phyloP scores from a whole-genome alignment of 2,329 filamentous ascomycete species.

The Fusarium humuli region DNA sequence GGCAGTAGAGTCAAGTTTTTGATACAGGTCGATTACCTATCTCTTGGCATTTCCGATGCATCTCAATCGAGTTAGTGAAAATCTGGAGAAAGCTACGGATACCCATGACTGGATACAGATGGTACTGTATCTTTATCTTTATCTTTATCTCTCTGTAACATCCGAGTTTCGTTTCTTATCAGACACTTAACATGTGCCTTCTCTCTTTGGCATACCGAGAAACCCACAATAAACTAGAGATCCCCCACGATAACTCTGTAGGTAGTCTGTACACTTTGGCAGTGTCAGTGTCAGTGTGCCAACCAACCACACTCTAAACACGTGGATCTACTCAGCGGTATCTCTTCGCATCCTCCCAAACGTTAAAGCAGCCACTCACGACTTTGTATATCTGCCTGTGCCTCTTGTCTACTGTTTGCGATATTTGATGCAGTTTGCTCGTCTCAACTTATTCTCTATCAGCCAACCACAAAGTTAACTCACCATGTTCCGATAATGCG shows the following conservation, averaged over 20 bases:
- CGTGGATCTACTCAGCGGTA: slow-evolving; percentile 36
- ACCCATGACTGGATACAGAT: neutral
- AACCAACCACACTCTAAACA: slow-evolving; percentile 32
- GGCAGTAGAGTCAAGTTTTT: neutral
- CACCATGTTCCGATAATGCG: slow-evolving; percentile 8
- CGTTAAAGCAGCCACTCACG: slow-evolving; percentile 11
- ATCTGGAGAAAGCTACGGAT: slow-evolving; percentile 21
- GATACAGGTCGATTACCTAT: slow-evolving; percentile 22
- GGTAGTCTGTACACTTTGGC: neutral
- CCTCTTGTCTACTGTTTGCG: slow-evolving; percentile 3
- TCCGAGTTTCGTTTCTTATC: slow-evolving; percentile 17
- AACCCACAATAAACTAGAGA: slow-evolving; percentile 4
- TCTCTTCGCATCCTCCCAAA: slow-evolving; percentile 20
- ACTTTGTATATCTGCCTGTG: slow-evolving; percentile 5
- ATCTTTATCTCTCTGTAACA: slow-evolving; percentile 16
- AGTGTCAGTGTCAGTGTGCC: slow-evolving; percentile 5
- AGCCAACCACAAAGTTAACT: neutral
- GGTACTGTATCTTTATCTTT: neutral
- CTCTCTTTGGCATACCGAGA: slow-evolving; percentile 28
- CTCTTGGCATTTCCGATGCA: slow-evolving; percentile 24
- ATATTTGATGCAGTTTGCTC: slow-evolving; percentile 6
- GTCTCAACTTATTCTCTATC: neutral
- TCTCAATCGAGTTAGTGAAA: slow-evolving; percentile 28
- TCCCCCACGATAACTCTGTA: slow-evolving; percentile 3
- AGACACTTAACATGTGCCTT: slow-evolving; percentile 22